Evolutionary conservation across 2,329 filamentous ascomycete species (phyloP).

Genomic region (Verticillium alfalfae): DNA sequence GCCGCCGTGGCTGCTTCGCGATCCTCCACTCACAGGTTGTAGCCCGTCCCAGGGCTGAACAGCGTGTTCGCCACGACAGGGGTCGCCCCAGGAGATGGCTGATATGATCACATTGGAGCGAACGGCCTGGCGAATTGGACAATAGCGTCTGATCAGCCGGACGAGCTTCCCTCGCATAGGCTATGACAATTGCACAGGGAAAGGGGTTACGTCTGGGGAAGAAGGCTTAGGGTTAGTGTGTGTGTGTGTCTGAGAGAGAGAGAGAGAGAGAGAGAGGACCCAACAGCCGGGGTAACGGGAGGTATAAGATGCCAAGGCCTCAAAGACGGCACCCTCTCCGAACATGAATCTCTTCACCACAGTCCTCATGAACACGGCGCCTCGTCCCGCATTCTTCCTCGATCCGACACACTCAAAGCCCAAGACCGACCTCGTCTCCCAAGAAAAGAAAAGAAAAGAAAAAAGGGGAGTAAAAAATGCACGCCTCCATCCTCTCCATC

Average conservation of each 20-base stretch:
- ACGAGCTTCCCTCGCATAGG: neutral
- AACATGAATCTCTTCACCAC: too few species aligned
- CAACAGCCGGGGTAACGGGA: neutral
- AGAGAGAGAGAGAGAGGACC: neutral
- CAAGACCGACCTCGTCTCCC: neutral
- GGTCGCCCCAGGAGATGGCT: neutral
- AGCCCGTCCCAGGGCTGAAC: neutral
- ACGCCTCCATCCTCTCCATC: neutral
- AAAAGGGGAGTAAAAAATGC: too few species aligned
- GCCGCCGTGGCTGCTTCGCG: neutral
- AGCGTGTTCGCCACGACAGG: neutral
- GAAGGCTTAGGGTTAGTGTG: too few species aligned
- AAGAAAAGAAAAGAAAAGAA: neutral
- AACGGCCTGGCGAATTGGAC: neutral
- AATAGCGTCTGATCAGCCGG: neutral
- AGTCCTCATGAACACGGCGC: too few species aligned
- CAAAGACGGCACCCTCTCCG: too few species aligned
- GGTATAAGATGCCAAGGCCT: neutral
- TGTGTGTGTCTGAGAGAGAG: too few species aligned
- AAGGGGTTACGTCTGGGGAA: neutral
- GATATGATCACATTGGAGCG: neutral
- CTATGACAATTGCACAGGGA: too few species aligned
- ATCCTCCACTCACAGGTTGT: neutral
- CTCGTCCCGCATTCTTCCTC: too few species aligned
- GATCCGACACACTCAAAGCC: too few species aligned